These are phyloP conservation scores for Syncephalastrum racemosum DNA, from an alignment of 371 early-diverging fungal genomes.

Conservation along the genomic window DNA sequence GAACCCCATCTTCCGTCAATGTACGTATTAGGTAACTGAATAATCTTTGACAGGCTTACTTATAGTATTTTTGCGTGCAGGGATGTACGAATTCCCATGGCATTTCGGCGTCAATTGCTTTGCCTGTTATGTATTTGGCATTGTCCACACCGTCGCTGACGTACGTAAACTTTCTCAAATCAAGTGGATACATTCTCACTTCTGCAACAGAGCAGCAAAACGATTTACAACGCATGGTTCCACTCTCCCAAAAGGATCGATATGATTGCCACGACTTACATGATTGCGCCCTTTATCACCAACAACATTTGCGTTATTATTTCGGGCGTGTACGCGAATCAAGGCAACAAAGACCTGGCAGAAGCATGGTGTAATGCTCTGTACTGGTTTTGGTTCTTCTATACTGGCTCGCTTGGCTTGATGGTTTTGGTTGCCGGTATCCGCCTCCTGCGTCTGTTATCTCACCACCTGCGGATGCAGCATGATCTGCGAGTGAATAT, in stretches of 20 bases:
- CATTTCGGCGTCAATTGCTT: constrained; percentile 37
- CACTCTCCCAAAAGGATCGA: constrained; percentile 21
- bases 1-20: constrained; percentile 25
- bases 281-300: constrained; percentile 30
- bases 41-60: constrained; percentile 1
- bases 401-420: constrained; percentile 20
- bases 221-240: constrained; percentile 23
- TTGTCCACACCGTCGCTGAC: constrained; percentile 38
- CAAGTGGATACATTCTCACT: constrained; percentile 3
- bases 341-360: constrained; percentile 19
- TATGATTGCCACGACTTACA: constrained; percentile 18
- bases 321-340: constrained; percentile 30
- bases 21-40: constrained; percentile 13
- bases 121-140: constrained; percentile 40
- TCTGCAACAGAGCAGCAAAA: constrained; percentile 25
- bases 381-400: constrained; percentile 33
- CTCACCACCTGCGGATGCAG: constrained; percentile 23
- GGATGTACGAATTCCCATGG: constrained; percentile 40
- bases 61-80: constrained; percentile 14
- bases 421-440: constrained; percentile 28
- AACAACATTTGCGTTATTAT: constrained; percentile 34
- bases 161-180: constrained; percentile 18
- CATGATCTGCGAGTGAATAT: constrained; percentile 19
- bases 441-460: constrained; percentile 21
- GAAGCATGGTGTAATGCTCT: constrained; percentile 25